Percentiles rank a stretch among this genome's conserved stretches.
Conservation (phyloP, 2,329 filamentous ascomycete species). For the Raffaelea ambrosiae region DNA sequence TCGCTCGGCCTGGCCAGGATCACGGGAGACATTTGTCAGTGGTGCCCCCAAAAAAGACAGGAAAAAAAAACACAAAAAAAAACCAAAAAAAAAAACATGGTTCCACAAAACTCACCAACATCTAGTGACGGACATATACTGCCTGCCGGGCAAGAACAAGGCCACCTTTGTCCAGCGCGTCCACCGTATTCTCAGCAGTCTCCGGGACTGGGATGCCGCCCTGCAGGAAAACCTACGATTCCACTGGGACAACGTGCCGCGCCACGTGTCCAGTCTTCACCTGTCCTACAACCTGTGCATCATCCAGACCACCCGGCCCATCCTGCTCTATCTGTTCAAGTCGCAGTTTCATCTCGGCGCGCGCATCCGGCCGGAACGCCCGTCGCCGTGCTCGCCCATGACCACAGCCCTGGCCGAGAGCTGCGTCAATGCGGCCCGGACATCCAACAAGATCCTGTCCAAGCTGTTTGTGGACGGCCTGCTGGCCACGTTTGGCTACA, state of each 20-base stretch:
- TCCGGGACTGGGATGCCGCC: constrained; percentile 22
- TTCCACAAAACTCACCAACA: background rate
- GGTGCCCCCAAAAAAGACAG: too few species aligned
- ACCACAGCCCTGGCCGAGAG: constrained; percentile 23
- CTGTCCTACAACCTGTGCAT: constrained; percentile 20
- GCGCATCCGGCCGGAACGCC: background rate
- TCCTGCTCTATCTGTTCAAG: constrained; percentile 20
- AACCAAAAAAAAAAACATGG: background rate
- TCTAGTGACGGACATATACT: constrained; percentile 16
- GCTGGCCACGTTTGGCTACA: constrained; percentile 22
- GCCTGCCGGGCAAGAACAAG: constrained; percentile 23
- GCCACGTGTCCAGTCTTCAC: background rate
- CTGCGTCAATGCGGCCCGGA: constrained; percentile 21
- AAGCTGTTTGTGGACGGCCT: constrained; percentile 14
- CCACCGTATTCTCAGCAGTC: constrained; percentile 21
- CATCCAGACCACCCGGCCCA: constrained; percentile 23
- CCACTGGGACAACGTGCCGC: constrained; percentile 2
- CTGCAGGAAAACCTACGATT: constrained; percentile 19
- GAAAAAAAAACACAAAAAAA: too few species aligned
- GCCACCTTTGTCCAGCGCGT: constrained; percentile 23
- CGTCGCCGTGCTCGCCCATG: constrained; percentile 16
- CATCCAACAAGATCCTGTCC: constrained; percentile 13
- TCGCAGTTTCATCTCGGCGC: constrained; percentile 10
- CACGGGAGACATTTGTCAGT: constrained; percentile 8
- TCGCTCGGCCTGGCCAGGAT: constrained; percentile 29